These are phyloP conservation scores for Physaria fendleri DNA, from an alignment of 345 rosid genomes.

Conservation along the genomic window DNA sequence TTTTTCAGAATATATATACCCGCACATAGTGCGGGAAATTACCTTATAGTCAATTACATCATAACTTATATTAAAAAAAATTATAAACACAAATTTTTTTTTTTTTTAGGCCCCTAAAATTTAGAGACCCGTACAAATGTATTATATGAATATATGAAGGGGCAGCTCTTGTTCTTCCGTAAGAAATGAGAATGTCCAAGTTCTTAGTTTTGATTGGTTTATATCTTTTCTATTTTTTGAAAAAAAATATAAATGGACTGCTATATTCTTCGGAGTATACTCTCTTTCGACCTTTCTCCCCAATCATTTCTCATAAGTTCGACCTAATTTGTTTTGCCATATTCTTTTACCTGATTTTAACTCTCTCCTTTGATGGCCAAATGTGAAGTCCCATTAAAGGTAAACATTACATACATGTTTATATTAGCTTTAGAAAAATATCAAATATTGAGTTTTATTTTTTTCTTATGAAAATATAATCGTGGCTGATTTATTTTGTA, in stretches of 20 bases:
- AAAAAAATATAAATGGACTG: constrained; percentile 6
- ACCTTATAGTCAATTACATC: too few species aligned
- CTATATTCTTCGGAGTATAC: constrained; percentile 26
- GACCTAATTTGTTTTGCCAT: constrained; percentile 8
- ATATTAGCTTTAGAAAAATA: not conserved
- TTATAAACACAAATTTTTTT: too few species aligned
- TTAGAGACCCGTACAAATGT: too few species aligned
- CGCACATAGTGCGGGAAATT: too few species aligned
- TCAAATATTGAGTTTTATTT: not conserved
- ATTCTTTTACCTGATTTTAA: constrained; percentile 12
- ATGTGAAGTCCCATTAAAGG: constrained; percentile 11
- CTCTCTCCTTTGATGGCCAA: constrained; percentile 18
- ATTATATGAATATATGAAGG: too few species aligned
- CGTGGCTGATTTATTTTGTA: not conserved
- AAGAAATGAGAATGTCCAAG: constrained; percentile 13
- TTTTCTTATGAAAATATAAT: not conserved
- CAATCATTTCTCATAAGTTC: constrained; percentile 27
- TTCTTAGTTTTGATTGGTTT: constrained; percentile 18
- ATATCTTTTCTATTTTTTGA: constrained; percentile 9
- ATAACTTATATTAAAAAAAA: too few species aligned
- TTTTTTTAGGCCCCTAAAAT: too few species aligned
- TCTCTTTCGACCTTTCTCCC: constrained; percentile 14
- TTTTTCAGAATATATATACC: too few species aligned
- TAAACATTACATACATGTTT: not conserved
- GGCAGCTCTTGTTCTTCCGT: constrained; percentile 16